Base-by-base conservation (phyloP, 805 yeast genomes). In the Yamadazyma paraphyllophila region DNA sequence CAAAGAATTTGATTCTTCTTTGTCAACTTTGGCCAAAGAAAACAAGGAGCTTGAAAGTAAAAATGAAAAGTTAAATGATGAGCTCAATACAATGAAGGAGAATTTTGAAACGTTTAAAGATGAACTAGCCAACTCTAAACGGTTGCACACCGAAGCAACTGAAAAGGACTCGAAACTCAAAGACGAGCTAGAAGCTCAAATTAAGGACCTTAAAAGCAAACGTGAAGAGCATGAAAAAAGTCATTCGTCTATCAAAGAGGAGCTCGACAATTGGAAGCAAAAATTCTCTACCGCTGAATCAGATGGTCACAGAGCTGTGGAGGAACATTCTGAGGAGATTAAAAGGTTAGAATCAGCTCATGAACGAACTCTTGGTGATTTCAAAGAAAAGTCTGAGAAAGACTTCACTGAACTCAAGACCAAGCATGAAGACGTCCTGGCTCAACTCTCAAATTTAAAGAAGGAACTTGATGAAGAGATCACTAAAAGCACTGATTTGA, bases 221-320 rank as follows among this genome's bases (percentile, higher is more conserved):
- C 20, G 36, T 14, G 17, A 37, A 5, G 24, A 44, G 25, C 4
- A 7, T 26, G 12, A 39, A 6, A 34, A 30, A 8, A 24, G 10
- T 13, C 44, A 40, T 41, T 29, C 46, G 7, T 13, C 36, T 5
- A 20, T 39, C 4, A 7, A 26, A 5, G n/a, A 32, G 14, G 44
- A 43, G 15, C 24, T 46, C 7, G 42, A 43, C 20, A 14, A 16
- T 8, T 49, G 44, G 52, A 41, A 46, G 36, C 12, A 13, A 7
- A 43, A 46, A 42, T 44, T 32, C 17, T 15, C 14, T 16, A 35
- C 41, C 3, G 33, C 44, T 5, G 43, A 42, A 20, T 12, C 38
- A 6, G 20, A 36, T 13, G 41, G 45, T 25, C 12, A 45, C 8
- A 36, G 27, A 14, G 25, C 46, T 9, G 39, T 35, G 15, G 33